These are phyloP conservation scores for Monosporascus sp. DNA, from an alignment of 2,329 filamentous ascomycete species.

Conservation along the genomic window DNA sequence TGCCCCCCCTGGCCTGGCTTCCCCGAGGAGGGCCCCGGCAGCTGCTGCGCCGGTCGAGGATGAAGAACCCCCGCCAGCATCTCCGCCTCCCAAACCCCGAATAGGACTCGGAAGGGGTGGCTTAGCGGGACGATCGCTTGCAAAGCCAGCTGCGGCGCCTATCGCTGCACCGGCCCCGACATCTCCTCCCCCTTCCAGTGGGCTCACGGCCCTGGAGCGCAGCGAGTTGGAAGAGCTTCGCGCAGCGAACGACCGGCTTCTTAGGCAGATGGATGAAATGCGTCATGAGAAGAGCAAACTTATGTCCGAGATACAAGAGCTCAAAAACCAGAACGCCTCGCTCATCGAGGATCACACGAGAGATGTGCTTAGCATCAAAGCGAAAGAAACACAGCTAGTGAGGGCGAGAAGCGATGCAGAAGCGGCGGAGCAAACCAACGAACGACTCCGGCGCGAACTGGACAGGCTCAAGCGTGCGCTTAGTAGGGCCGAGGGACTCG, in stretches of 20 bases:
- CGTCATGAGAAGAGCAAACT: slow-evolving; percentile 77
- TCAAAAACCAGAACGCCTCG: slow-evolving; percentile 95
- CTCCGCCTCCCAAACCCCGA: slow-evolving; percentile 55
- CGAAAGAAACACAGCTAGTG: slow-evolving; percentile 95
- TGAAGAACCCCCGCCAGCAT: slow-evolving; percentile 42
- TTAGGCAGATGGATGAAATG: slow-evolving; percentile 71
- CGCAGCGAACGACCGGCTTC: slow-evolving; percentile 72
- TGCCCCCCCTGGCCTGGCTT: slow-evolving; percentile 42
- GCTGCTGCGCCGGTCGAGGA: slow-evolving; percentile 50
- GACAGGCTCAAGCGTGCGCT: slow-evolving; percentile 89
- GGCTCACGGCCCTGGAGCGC: slow-evolving; percentile 72
- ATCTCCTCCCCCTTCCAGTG: slow-evolving; percentile 56
- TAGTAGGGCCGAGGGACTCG: slow-evolving; percentile 52
- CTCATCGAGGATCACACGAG: slow-evolving; percentile 96
- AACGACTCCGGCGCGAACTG: slow-evolving; percentile 79
- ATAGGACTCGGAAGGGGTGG: slow-evolving; percentile 71
- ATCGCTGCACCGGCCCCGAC: slow-evolving; percentile 43
- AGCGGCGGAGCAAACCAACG: slow-evolving; percentile 78
- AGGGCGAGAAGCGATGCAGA: slow-evolving; percentile 87
- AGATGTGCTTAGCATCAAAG: slow-evolving; percentile 93
- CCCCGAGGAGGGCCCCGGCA: slow-evolving; percentile 44
- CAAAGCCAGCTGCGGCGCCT: slow-evolving; percentile 60
- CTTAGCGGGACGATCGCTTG: slow-evolving; percentile 77
- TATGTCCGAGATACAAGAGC: slow-evolving; percentile 81
- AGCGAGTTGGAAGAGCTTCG: slow-evolving; percentile 91